These are phyloP conservation scores for Thymus mandschuricus DNA, from an alignment of 257 asterid species.

Conservation along the genomic window DNA sequence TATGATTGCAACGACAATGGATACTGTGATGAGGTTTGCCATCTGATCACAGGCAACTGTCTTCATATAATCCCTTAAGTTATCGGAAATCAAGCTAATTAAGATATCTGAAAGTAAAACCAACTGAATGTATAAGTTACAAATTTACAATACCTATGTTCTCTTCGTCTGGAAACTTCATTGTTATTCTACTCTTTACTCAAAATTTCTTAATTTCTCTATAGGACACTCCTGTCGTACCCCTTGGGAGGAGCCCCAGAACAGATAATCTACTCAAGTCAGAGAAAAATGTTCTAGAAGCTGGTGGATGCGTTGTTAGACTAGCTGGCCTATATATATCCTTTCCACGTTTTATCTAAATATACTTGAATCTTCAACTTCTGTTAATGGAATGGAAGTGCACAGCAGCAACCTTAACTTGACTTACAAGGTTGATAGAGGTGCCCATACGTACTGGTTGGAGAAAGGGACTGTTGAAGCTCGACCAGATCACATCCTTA, in stretches of 20 bases:
- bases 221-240: conserved; percentile 86
- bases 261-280: conserved; percentile 83
- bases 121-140: background rate
- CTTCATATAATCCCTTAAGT: conserved; percentile 21
- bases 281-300: conserved; percentile 77
- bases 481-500: conserved; percentile 95
- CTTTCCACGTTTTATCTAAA: conserved; percentile 43
- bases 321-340: conserved; percentile 99
- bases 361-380: conserved; percentile 10
- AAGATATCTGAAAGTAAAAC: conserved; percentile 6
- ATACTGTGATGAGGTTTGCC: conserved; percentile 81
- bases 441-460: conserved; percentile 88
- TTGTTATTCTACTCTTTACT: conserved; percentile 14
- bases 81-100: conserved; percentile 2
- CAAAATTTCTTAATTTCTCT: conserved; percentile 21
- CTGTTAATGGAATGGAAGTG: conserved; percentile 17
- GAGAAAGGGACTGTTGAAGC: conserved; percentile 67
- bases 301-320: conserved; percentile 90
- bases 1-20: conserved; percentile 92
- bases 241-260: conserved; percentile 87
- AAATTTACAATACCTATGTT: background rate
- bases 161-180: conserved; percentile 4
- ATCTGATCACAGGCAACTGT: conserved; percentile 34
- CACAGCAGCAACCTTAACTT: conserved; percentile 55
- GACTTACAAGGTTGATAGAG: conserved; percentile 79